Base-by-base conservation (phyloP, 176 grass and related monocot species). In the maize (Zea mays) region DNA sequence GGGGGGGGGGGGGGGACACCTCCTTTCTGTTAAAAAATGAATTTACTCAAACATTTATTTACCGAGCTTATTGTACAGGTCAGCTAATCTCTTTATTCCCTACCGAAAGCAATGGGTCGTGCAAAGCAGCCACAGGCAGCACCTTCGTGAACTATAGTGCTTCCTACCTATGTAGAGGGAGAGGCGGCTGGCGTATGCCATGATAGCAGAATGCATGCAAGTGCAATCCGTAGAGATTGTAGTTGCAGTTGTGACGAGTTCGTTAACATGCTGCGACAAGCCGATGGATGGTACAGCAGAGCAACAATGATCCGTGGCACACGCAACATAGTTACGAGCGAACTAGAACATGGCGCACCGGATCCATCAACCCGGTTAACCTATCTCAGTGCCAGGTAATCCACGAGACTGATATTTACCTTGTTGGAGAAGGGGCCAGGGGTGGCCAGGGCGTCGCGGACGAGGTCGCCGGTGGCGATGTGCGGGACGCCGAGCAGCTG, bases 391-490 rank as follows among this genome's bases (percentile, higher is more conserved):
- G 14, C 6, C 48, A 10, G 4, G 21, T 27, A 50, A 70, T 61
- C 0, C 45, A 12, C 3, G 35, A 61, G 20, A 36, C 21, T 14
- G 41, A 1, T 46, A 47, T 4, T 73, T 79, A 92, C 94, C 96
- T 90, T 78, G 12, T 81, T 85, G 44, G 92, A 75, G 65, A 90
- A 68, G 68, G 91, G 83, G 8, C 81, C 78, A 0, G 72, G 71
- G 1, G 94, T 84, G 17, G 87, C 84, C 14, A 92, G 89, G 67
- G 90, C 91, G 52, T 93, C 86, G 41, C 94, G 91, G 36, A 97
- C 91, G 65, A 97, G 94, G 86, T 97, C 94, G 10, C 94, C 94
- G 76, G 94, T 97, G 86, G 94, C 84, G 81, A 97, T 94, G 90
- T 97, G 94, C 36, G 94, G 94, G 46, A 93, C 91, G 65, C 83